Base-by-base conservation (phyloP, 768 basidiomycete genomes). In the Suillus subalutaceus region DNA sequence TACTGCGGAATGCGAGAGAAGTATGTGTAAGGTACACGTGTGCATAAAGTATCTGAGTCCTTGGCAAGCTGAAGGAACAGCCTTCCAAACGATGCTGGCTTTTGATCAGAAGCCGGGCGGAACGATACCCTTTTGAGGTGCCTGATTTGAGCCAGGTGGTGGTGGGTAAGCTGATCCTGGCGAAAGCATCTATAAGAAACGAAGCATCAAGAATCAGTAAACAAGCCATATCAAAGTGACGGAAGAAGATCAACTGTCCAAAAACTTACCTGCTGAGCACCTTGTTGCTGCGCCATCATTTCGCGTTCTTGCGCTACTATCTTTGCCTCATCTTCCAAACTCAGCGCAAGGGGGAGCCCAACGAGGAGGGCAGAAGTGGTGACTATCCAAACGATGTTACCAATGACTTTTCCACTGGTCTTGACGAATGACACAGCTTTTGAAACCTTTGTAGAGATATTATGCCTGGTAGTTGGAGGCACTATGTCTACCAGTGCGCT, bases 321-420 rank as follows among this genome's bases (percentile, higher is more conserved):
- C 80, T 96, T 95, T 63, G 93, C 91, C 82, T 99, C 97, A 79
- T 97, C 97, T 80, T 99, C 97, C 72, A 99, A 84, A 67, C 89
- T 91, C 71, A 99, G 85, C 6, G 96, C 95, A 68, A 99, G 84
- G 41, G 97, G 97, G 46, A 99, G 83, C 16, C 94, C 97, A 60
- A 99, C 91, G 69, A 99, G 87, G 63, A 99, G 83, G 1, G 96
- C 96, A 53, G 91, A 93, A 10, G 97, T 99, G 63, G 94, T 96
- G 74, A 98, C 82, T 68, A 97, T 85, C 97, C 97, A 99, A 65
- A 96, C 92, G 71, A 95, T 79, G 77, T 92, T 96, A 16, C 97
- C 97, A 41, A 89, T 86, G 61, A 92, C 71, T 79, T 89, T 92
- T 58, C 88, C 84, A 8, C 87, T 83, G 66, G 85, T 86, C 74